A percentile compares a stretch with the other conserved stretches of the same genome.
These are phyloP conservation scores for Eucalyptus virginea DNA, from an alignment of 345 rosid species.

Conservation along the genomic window DNA sequence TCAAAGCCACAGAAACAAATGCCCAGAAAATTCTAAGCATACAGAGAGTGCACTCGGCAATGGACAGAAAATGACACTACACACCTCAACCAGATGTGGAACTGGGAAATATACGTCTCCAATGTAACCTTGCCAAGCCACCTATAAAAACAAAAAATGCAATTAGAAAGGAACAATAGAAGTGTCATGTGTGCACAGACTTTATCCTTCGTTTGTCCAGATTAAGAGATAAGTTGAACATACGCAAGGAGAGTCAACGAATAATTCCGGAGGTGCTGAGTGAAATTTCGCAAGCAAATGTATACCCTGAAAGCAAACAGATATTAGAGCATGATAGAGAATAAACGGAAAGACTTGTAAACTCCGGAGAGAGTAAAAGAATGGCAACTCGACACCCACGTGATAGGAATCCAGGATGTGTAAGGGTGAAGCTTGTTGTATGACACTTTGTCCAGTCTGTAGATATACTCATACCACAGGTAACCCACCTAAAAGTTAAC, in stretches of 20 bases:
- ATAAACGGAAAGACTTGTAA: neutral
- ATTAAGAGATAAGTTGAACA: slow-evolving; percentile 2
- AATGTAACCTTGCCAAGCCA: slow-evolving; percentile 96
- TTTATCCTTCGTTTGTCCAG: neutral
- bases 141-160: slow-evolving; percentile 16
- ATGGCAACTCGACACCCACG: slow-evolving; percentile 32
- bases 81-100: slow-evolving; percentile 98
- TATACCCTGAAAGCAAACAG: slow-evolving; percentile 44
- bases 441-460: slow-evolving; percentile 82
- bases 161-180: neutral
- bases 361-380: neutral
- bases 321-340: neutral
- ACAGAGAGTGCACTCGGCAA: neutral
- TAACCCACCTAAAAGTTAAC: slow-evolving; percentile 62
- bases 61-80: neutral
- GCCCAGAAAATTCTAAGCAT: neutral
- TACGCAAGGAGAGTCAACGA: slow-evolving; percentile 85
- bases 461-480: slow-evolving; percentile 85
- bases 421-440: slow-evolving; percentile 97
- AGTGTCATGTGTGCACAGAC: neutral
- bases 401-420: slow-evolving; percentile 99
- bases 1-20: neutral
- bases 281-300: slow-evolving; percentile 82
- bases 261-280: slow-evolving; percentile 65
- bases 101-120: slow-evolving; percentile 94